phyloP scores from a whole-genome alignment of 345 rosid genomes.

The Hypericum perforatum region DNA sequence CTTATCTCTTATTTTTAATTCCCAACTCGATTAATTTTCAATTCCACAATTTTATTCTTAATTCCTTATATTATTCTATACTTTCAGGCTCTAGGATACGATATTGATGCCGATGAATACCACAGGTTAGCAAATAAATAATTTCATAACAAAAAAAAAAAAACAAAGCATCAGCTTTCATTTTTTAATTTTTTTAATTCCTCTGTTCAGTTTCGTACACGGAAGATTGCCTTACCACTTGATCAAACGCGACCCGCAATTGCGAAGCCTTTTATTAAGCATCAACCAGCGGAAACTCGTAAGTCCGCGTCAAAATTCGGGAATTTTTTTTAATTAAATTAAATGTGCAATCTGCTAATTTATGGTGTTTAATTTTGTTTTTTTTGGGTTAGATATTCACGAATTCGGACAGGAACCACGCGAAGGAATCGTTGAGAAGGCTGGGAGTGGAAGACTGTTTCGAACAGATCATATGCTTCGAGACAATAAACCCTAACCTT shows the following conservation, averaged over 20 bases:
- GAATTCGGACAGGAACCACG: conserved; percentile 81
- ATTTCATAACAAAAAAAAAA: neutral
- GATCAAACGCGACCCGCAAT: conserved; percentile 54
- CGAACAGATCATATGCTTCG: conserved; percentile 74
- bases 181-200: neutral
- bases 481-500: conserved; percentile 79
- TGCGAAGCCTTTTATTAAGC: conserved; percentile 51
- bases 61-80: neutral
- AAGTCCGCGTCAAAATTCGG: conserved; percentile 10
- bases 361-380: too few relatives aligned
- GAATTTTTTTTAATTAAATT: too few relatives aligned
- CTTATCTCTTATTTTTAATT: neutral
- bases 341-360: too few relatives aligned
- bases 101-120: conserved; percentile 71
- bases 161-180: neutral
- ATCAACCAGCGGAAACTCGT: conserved; percentile 68
- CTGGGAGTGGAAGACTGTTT: conserved; percentile 71
- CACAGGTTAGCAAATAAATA: conserved; percentile 41
- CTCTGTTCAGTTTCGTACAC: conserved; percentile 61
- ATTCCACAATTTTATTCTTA: neutral
- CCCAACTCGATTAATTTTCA: neutral
- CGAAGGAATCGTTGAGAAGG: conserved; percentile 39
- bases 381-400: conserved; percentile 49
- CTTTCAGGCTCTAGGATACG: conserved; percentile 63
- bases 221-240: conserved; percentile 83